Evolutionary conservation across 1,139 yeast species (phyloP), one percentile per base, ranked within the genome.

Genomic region (Candida glucosophila): DNA sequence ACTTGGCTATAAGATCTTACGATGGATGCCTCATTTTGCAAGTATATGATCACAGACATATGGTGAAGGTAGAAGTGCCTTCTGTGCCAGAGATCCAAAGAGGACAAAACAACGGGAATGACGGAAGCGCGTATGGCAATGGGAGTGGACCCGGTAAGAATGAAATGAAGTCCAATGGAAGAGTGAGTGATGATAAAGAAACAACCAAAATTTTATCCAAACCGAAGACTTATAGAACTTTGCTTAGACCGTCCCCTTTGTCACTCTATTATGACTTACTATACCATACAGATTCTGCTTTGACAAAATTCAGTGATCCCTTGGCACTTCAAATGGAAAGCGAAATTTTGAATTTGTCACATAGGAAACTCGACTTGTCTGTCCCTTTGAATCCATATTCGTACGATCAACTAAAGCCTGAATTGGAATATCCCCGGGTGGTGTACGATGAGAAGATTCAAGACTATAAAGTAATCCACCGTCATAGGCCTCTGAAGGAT

Each of bases 11-110:
- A 16, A 71, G 74, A 31, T 70, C 83, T 27, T 88, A 83, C 47
- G 96, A 88, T 49, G 96, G 97, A 0, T 83, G 94, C 45, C 59
- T 88, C 22, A 82, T 90, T 12, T 52, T 90, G 27, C 85, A 83
- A 43, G 79, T 90, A 11, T 73, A 71, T 36, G 98, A 90, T 48
- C 95, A 86, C 49, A 41, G 70, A 22, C 48, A 58, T 29, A 51
- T 58, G 55, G 52, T 55, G 2, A 39, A 22, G 44, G n/a, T n/a
- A n/a, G n/a, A n/a, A n/a, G n/a, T n/a, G n/a, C n/a, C n/a, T n/a
- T n/a, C n/a, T n/a, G 12, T 9, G 6, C 13, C 9, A 6, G 17
- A 29, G 6, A 23, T 24, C 5, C 20, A 36, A 2, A 28, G 28
- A 5, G 26, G 30, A 7, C 10, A 26, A 6, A 26, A 23, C 14